A percentile compares a stretch with the other conserved stretches of the same genome.
phyloP scores from a whole-genome alignment of 805 yeast species.

The Myxozyma neotropica region DNA sequence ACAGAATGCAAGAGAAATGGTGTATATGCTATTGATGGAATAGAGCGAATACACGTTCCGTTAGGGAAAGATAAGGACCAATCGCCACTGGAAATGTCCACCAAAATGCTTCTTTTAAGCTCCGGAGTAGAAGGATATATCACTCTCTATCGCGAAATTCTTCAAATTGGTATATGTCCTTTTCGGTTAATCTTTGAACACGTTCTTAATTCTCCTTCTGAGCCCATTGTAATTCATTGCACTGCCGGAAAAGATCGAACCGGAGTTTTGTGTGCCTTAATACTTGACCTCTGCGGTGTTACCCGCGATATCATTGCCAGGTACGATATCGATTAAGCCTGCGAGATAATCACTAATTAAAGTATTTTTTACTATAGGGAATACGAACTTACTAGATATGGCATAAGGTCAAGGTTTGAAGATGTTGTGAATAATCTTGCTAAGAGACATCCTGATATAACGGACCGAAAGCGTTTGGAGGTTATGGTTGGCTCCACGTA shows the following conservation, averaged over 20 bases:
- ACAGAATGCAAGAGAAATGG: constrained; percentile 54
- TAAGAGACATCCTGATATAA: constrained; percentile 6
- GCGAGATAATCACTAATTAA: not conserved
- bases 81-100: constrained; percentile 62
- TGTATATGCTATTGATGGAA: constrained; percentile 50
- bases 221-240: constrained; percentile 68
- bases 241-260: constrained; percentile 85
- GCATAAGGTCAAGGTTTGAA: constrained; percentile 45
- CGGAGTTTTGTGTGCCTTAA: constrained; percentile 69
- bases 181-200: constrained; percentile 56
- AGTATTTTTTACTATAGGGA: constrained; percentile 47
- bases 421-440: not conserved
- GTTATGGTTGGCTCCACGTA: not conserved
- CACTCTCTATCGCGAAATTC: constrained; percentile 61
- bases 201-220: constrained; percentile 56
- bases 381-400: constrained; percentile 72
- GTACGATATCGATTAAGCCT: not conserved
- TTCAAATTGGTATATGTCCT: constrained; percentile 52
- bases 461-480: not conserved
- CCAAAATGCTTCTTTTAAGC: constrained; percentile 49
- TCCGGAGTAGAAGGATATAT: constrained; percentile 65
- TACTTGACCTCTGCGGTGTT: constrained; percentile 64
- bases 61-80: constrained; percentile 61
- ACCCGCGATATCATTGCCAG: constrained; percentile 62
- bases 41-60: constrained; percentile 57